Evolutionary conservation across 2,329 filamentous ascomycete genomes (phyloP), one percentile per base, ranked within the genome.

Genomic region (Tolypocladium sp.): DNA sequence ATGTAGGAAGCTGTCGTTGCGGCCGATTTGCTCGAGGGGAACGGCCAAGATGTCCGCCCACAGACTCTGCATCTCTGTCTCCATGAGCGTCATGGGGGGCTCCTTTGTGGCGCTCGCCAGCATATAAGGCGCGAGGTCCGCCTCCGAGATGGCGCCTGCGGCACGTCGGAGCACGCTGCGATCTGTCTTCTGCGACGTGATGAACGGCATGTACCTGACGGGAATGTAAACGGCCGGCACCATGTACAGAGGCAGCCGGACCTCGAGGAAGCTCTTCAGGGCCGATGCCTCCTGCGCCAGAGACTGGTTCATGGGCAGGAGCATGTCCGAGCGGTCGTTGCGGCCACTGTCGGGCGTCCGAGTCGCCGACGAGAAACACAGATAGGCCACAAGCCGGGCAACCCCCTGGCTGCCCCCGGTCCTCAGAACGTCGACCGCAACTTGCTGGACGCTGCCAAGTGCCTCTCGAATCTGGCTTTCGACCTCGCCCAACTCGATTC

Each of bases 401-500:
- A 9, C n/a, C 5, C n/a, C 30, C 27, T 42, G 30, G 30, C 30
- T 33, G 30, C 30, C 30, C 30, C 30, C 30, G 30, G 30, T n/a
- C 12, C 25, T 54, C 22, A 25, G 22, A 33, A 33, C 30, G 40
- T 17, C 40, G 30, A 52, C 49, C 2, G 13, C 49, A 27, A 52
- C 49, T 25, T 27, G 49, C 22, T 15, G 17, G 30, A 27, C 49
- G 15, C 49, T 8, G 10, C 30, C 8, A 3, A 55, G 40, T 10
- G 30, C 27, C 17, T 54, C 40, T 40, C 57, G 38, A 20, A 61
- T 60, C 10, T 35, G 35, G 35, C 61, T 37, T 52, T 64, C 63
- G 15, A 64, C 56, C 35, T 64, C 61, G 42, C 59, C 59, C 35
- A 62, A 51, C 56, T 65, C 63, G 37, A 66, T 57, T 20, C 64